Conservation (phyloP, 176 grass and related monocot species). For the Triticum monococcum region DNA sequence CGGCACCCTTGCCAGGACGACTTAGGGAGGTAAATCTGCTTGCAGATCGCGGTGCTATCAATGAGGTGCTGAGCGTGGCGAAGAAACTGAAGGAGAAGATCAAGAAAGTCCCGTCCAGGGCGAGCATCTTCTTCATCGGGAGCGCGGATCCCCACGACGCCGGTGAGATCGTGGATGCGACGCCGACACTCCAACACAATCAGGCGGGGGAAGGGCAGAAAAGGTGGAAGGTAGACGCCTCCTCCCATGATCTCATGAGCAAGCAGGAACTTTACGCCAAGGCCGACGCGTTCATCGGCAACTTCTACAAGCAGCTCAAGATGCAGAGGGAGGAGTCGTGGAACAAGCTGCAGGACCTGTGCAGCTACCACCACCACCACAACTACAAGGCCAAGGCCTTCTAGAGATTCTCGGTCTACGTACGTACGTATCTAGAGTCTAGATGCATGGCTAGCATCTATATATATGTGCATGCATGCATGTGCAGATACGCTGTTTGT, state of each 20-base stretch:
- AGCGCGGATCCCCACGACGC: slow-evolving; percentile 24
- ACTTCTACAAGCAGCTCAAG: slow-evolving; percentile 77
- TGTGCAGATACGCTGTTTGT: neutral
- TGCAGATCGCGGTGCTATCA: neutral
- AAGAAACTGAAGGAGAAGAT: slow-evolving; percentile 25
- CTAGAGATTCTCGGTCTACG: neutral
- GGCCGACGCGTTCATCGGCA: slow-evolving; percentile 67
- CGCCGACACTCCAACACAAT: neutral
- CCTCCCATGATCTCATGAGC: slow-evolving; percentile 29
- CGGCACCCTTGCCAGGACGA: neutral
- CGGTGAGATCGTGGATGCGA: neutral
- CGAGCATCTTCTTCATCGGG: slow-evolving; percentile 75
- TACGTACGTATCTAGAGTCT: neutral
- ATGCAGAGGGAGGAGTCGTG: slow-evolving; percentile 80
- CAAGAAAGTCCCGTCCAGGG: slow-evolving; percentile 51
- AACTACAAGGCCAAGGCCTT: slow-evolving; percentile 33
- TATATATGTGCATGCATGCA: neutral
- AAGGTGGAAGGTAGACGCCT: neutral
- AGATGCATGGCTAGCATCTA: neutral
- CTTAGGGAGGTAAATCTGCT: neutral
- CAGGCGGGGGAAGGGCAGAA: slow-evolving; percentile 23
- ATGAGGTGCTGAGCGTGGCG: neutral
- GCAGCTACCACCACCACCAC: slow-evolving; percentile 18
- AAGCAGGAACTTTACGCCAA: slow-evolving; percentile 71
- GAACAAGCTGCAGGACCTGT: slow-evolving; percentile 71